A percentile compares a stretch with the other conserved stretches of the same genome.
Conservation (phyloP, 2,329 filamentous ascomycete genomes). For the Apiospora arundinis region DNA sequence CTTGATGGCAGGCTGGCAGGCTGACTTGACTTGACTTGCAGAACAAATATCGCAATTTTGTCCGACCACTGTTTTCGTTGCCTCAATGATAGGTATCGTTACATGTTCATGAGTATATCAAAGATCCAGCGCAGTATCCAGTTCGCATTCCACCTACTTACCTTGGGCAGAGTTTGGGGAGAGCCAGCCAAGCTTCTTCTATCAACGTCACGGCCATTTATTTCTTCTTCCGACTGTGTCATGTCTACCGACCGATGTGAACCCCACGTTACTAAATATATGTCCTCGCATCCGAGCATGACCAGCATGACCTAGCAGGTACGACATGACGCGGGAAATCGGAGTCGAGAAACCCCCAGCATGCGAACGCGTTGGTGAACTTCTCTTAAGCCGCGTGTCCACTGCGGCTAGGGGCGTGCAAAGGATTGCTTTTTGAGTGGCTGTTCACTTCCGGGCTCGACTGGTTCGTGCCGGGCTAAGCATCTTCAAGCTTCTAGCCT, state of each 20-base stretch:
- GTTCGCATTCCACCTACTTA: too few species aligned
- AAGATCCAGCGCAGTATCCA: too few species aligned
- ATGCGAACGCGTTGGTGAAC: background rate
- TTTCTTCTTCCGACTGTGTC: background rate
- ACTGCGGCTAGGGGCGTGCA: background rate
- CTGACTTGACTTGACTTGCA: background rate
- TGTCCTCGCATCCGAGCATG: background rate
- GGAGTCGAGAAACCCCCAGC: background rate
- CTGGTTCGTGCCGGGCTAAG: background rate
- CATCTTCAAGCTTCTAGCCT: background rate
- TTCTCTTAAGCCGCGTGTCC: background rate
- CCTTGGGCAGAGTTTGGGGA: too few species aligned
- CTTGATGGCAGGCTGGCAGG: background rate
- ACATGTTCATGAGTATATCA: too few species aligned
- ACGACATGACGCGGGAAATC: background rate
- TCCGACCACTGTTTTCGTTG: too few species aligned
- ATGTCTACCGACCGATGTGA: background rate
- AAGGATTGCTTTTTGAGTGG: background rate
- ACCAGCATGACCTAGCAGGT: background rate
- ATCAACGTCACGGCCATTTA: background rate
- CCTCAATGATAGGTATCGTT: too few species aligned
- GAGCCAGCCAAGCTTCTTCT: background rate
- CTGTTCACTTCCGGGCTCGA: background rate
- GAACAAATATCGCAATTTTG: background rate
- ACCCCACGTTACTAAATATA: conserved; percentile 9